Evolutionary conservation across 2,329 filamentous ascomycete genomes (phyloP), one percentile per base, ranked within the genome.

Genomic region (Stromatinia cepivora): DNA sequence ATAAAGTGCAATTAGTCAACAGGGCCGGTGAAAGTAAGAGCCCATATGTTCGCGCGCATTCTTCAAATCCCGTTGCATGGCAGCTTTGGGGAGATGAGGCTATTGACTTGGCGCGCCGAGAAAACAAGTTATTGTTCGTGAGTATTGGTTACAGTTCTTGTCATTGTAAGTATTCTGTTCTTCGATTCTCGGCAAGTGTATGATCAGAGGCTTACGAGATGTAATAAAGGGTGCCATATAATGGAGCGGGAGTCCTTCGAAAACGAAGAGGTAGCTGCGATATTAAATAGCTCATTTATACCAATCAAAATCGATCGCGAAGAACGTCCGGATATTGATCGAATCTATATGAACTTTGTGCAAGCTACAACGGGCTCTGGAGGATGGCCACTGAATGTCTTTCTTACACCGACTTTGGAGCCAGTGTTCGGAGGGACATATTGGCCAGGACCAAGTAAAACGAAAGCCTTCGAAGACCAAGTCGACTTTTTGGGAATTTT

Each of bases 281-380:
- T 97, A 69, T 85, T 99, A 48, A 99, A 98, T 82, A 84, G 90
- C 71, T 87, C 88, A 69, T 99, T 98, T 79, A 88, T 99, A 57
- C 94, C 95, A 5, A 89, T 98, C 79, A 91, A 97, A 75, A 87
- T 98, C 76, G 95, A 99, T 80, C 88, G 94, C 71, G 95, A 99
- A 80, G 93, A 97, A 80, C 89, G 94, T 36, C 94, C 94, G 11
- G 94, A 98, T 78, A 88, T 98, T 73, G 95, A 99, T 78, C 89
- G 92, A 71, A 94, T 98, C 73, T 98, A 98, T 80, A 97, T 97
- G 93, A 97, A 97, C 82, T 99, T 97, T 79, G 90, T 97, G 53
- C 93, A 97, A 79, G 94, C 94, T 1, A 94, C 95, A 15, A 97
- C 91, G 70, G 93, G 92, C 28, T 90, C 88, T 1, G 94, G 93